phyloP scores from a whole-genome alignment of 1,284 basidiomycete genomes.

The Vanrija humicola region DNA sequence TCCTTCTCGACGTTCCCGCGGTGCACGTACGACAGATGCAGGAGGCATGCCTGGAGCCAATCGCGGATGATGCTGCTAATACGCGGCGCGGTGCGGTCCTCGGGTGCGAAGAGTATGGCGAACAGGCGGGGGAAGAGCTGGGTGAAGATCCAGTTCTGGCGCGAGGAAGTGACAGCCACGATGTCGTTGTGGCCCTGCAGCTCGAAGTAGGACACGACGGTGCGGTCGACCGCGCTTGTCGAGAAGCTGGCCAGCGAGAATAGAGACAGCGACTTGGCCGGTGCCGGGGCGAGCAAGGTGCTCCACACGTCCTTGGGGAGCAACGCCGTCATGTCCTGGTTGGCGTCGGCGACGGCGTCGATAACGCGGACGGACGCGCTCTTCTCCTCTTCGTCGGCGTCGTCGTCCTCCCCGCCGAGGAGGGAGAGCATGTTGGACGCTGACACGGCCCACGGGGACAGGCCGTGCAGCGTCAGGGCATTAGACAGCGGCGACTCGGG shows the following conservation, averaged over 20 bases:
- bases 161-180: slow-evolving; percentile 2
- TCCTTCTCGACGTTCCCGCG: slow-evolving; percentile 19
- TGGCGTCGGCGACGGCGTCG: no score
- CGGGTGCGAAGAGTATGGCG: slow-evolving; percentile 1
- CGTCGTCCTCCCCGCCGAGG: no score
- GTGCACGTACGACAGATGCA: slow-evolving; percentile 20
- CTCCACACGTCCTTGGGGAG: no score
- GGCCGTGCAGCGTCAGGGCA: no score
- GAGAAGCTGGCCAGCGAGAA: slow-evolving; percentile 10
- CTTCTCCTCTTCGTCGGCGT: no score
- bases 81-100: background rate
- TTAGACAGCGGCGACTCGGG: no score
- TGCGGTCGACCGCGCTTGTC: slow-evolving; percentile 1
- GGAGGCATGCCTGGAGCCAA: slow-evolving; percentile 14
- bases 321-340: no score
- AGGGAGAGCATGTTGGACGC: no score
- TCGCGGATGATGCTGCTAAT: slow-evolving; percentile 3
- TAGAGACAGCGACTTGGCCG: no score
- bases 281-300: no score
- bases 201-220: slow-evolving; percentile 20
- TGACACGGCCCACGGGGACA: no score
- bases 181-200: slow-evolving; percentile 19
- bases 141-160: slow-evolving; percentile 23
- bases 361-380: no score
- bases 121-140: slow-evolving; percentile 19